Evolutionary conservation across 1,139 yeast genomes (phyloP), one percentile per base, ranked within the genome.

Genomic region (Pichia sp.): DNA sequence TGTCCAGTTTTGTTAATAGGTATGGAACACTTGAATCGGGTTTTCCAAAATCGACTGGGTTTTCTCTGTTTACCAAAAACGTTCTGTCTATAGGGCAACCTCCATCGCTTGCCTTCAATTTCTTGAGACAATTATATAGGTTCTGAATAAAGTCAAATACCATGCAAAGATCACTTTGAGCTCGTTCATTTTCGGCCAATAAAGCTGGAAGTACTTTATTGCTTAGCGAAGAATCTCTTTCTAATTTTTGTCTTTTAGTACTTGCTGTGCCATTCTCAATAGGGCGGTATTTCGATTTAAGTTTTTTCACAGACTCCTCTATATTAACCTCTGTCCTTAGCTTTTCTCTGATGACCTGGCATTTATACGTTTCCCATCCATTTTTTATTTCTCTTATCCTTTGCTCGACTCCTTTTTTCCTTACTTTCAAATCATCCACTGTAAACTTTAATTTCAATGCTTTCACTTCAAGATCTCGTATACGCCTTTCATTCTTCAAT

Each of bases 281-380:
- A 16, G 9, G 27, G 3, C 17, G 36, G n/a, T 31, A 49, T 44
- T 30, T 44, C 8, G 27, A 31, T 45, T 49, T 45, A 4, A 45
- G 30, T 9, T 46, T 51, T 14, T 27, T 31, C 9, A 50, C 24
- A 24, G 38, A 48, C 12, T 52, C 48, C n/a, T 36, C 53, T 20
- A 41, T 57, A 30, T 53, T 64, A 64, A 84, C 71, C 61, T 80
- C 75, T 43, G 74, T 69, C 63, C 87, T 74, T 55, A 84, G 63
- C 50, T 74, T 78, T 30, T 81, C 84, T 52, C 55, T 27, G 10
- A 40, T 36, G 4, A 38, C 47, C 43, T 48, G 55, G 17, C 17
- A 20, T 24, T 41, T 53, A 27, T 49, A 53, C 1, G 43, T 36
- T 16, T 50, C 50, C 54, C 56, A 54, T 14, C 50, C 55, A 43